These are phyloP conservation scores for Trypanosoma theileri DNA, from an alignment of 208 protist species.

Conservation along the genomic window DNA sequence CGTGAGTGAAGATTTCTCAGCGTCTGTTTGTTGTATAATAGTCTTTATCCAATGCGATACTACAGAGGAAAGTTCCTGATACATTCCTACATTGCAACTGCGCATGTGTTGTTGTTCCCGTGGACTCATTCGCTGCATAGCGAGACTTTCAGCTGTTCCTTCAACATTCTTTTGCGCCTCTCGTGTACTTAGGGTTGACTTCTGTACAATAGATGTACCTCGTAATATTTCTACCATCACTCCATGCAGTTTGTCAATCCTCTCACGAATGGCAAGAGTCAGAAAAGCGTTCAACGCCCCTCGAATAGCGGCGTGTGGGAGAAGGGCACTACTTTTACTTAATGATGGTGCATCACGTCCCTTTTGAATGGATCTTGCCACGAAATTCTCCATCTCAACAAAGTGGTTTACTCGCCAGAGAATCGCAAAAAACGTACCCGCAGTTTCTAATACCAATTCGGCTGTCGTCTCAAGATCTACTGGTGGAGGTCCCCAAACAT, in stretches of 20 bases:
- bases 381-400: constrained; percentile 58
- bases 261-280: constrained; percentile 47
- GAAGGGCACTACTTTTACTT: constrained; percentile 36
- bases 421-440: constrained; percentile 56
- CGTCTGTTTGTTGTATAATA: constrained; percentile 31
- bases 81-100: constrained; percentile 81
- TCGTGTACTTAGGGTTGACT: constrained; percentile 22
- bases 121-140: constrained; percentile 55
- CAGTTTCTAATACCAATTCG: constrained; percentile 49
- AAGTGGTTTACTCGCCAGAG: constrained; percentile 79
- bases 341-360: constrained; percentile 36
- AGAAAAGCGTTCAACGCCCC: constrained; percentile 80
- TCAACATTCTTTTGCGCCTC: constrained; percentile 25
- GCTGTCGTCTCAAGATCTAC: constrained; percentile 41
- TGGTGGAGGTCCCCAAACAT: constrained; percentile 33
- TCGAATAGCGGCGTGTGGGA: constrained; percentile 76
- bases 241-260: constrained; percentile 31
- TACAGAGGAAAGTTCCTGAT: constrained; percentile 76
- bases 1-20: constrained; percentile 14
- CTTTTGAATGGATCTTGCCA: constrained; percentile 23
- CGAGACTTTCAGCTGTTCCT: constrained; percentile 20
- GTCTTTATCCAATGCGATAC: constrained; percentile 62
- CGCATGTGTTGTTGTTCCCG: constrained; percentile 86
- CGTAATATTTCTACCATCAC: constrained; percentile 60
- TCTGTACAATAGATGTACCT: constrained; percentile 50